Evolutionary conservation across 1,139 yeast species (phyloP).

Genomic region (Candida tropicalis): DNA sequence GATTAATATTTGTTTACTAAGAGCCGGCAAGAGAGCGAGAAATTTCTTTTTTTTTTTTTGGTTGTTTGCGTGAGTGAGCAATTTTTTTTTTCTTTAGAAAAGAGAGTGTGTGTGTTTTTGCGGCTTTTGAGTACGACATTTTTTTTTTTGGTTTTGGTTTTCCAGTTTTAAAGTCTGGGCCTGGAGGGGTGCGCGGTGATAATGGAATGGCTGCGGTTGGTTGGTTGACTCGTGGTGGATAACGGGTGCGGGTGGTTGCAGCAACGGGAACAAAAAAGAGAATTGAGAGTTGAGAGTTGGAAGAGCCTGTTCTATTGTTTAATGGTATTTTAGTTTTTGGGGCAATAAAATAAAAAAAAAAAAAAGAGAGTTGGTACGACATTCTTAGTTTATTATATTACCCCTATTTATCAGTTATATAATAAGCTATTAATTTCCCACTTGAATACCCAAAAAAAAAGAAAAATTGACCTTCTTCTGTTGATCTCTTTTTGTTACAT

Average conservation of each 20-base stretch:
- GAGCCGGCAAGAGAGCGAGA: conserved; percentile 2
- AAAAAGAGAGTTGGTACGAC: not conserved
- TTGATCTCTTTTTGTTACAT: too few species aligned
- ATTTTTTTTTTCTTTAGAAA: not conserved
- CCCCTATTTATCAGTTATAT: conserved; percentile 3
- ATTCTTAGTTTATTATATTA: not conserved
- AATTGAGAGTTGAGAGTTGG: too few species aligned
- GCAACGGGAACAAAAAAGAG: not conserved
- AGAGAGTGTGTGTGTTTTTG: not conserved
- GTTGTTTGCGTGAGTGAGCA: conserved; percentile 1
- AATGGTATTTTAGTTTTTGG: not conserved
- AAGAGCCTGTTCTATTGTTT: too few species aligned
- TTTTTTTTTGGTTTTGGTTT: not conserved
- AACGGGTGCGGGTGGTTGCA: not conserved
- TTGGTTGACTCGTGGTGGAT: too few species aligned
- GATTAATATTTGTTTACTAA: not conserved
- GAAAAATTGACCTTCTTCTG: not conserved
- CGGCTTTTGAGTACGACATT: conserved; percentile 1
- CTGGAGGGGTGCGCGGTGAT: too few species aligned
- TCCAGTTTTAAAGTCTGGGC: not conserved
- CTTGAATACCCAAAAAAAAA: too few species aligned
- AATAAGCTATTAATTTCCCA: conserved; percentile 1
- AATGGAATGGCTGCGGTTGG: conserved; percentile 1
- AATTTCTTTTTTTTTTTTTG: not conserved
- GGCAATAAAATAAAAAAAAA: too few species aligned